These are phyloP conservation scores for Gynochthodes officinalis DNA, from an alignment of 257 asterid genomes.

Conservation along the genomic window DNA sequence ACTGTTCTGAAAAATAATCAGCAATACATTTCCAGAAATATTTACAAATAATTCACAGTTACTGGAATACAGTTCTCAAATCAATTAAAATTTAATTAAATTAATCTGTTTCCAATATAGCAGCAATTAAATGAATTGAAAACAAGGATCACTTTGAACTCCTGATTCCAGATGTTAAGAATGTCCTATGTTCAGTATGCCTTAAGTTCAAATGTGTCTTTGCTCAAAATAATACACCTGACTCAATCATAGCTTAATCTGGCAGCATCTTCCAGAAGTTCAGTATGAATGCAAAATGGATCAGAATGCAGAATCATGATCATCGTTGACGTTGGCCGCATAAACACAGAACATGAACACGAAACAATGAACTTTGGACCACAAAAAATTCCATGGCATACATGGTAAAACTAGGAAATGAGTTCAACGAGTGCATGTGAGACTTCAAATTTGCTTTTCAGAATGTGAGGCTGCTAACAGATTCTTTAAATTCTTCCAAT, in stretches of 20 bases:
- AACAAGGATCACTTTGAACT: background rate
- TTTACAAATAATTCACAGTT: background rate
- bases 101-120: background rate
- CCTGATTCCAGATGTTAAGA: too few species aligned
- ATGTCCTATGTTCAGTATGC: background rate
- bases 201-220: background rate
- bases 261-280: background rate
- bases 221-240: background rate
- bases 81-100: background rate
- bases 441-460: too few species aligned
- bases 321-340: background rate
- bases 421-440: background rate
- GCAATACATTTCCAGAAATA: slow-evolving; percentile 26
- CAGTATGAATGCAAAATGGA: background rate
- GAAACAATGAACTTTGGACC: background rate
- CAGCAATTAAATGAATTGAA: background rate
- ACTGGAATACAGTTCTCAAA: background rate
- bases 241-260: background rate
- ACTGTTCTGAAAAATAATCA: slow-evolving; percentile 36
- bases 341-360: background rate
- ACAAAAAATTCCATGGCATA: background rate
- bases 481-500: background rate
- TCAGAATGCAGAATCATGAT: background rate
- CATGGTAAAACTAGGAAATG: background rate
- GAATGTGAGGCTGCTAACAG: background rate